Conservation (phyloP, 2,329 filamentous ascomycete genomes). For the Ambrosiella cleistominuta region DNA sequence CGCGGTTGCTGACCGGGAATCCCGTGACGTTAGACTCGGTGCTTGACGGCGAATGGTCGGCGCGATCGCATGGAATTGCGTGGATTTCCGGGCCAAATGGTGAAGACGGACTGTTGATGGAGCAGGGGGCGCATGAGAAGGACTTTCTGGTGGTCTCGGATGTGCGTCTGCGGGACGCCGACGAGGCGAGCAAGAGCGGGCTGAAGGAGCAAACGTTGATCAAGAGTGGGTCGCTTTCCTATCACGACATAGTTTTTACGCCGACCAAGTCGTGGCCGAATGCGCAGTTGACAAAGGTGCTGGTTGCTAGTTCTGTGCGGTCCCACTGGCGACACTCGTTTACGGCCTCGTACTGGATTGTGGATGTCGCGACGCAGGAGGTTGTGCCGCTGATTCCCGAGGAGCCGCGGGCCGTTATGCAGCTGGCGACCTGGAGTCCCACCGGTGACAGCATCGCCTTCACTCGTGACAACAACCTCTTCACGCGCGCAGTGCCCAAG, state of each 20-base stretch:
- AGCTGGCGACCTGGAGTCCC: slow-evolving; percentile 82
- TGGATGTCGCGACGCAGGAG: slow-evolving; percentile 67
- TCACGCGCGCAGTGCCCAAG: slow-evolving; percentile 41
- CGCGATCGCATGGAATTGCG: slow-evolving; percentile 47
- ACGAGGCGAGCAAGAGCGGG: slow-evolving; percentile 15
- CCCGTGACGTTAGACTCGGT: slow-evolving; percentile 58
- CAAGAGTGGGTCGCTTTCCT: slow-evolving; percentile 45
- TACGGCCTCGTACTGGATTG: slow-evolving; percentile 74
- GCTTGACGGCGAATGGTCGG: slow-evolving; percentile 44
- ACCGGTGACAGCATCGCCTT: slow-evolving; percentile 76
- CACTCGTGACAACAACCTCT: slow-evolving; percentile 80
- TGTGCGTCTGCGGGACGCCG: slow-evolving; percentile 36
- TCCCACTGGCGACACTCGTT: slow-evolving; percentile 84
- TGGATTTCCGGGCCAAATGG: slow-evolving; percentile 62
- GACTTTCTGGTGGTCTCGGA: slow-evolving; percentile 78
- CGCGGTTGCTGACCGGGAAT: slow-evolving; percentile 35
- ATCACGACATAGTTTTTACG: slow-evolving; percentile 35
- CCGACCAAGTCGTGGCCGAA: slow-evolving; percentile 56
- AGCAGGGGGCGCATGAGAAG: slow-evolving; percentile 45
- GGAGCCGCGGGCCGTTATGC: slow-evolving; percentile 47
- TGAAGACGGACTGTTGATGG: slow-evolving; percentile 71
- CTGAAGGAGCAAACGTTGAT: slow-evolving; percentile 49
- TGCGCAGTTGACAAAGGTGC: slow-evolving; percentile 66
- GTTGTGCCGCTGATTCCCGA: slow-evolving; percentile 61
- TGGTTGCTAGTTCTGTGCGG: slow-evolving; percentile 55